Conservation (phyloP, 2,329 filamentous ascomycete species). For the Didymella arachidicola region DNA sequence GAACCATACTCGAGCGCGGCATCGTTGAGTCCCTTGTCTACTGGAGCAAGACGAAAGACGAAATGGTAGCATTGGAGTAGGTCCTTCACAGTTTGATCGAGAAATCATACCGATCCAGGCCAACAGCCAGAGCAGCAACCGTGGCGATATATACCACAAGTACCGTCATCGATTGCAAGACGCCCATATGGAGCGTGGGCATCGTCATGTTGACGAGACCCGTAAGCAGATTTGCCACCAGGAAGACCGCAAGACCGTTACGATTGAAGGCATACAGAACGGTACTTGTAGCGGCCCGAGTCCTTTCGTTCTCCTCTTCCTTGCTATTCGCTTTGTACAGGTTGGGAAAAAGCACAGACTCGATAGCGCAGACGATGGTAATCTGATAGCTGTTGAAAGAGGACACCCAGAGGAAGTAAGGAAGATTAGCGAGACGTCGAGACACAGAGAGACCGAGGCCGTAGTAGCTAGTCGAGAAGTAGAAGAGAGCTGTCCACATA, state of each 20-base stretch:
- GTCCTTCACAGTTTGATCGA: constrained; percentile 71
- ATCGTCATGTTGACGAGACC: constrained; percentile 88
- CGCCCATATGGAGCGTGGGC: constrained; percentile 76
- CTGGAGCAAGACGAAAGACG: too few relatives aligned
- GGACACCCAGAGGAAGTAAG: constrained; percentile 92
- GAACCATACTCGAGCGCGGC: too few relatives aligned
- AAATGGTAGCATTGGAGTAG: too few relatives aligned
- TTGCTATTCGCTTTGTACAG: constrained; percentile 66
- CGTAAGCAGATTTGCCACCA: constrained; percentile 88
- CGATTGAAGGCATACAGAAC: constrained; percentile 86
- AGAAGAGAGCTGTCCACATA: constrained; percentile 75
- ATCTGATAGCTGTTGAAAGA: constrained; percentile 90
- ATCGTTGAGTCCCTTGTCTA: too few relatives aligned
- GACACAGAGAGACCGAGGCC: constrained; percentile 75
- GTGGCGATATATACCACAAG: constrained; percentile 74
- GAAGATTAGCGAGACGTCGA: constrained; percentile 87
- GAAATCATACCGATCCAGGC: constrained; percentile 69
- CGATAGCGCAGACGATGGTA: constrained; percentile 77
- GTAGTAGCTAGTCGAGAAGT: constrained; percentile 72
- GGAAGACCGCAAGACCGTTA: constrained; percentile 84
- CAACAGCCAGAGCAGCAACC: constrained; percentile 72
- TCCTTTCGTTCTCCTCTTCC: constrained; percentile 68
- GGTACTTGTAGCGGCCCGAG: constrained; percentile 75
- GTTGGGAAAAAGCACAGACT: constrained; percentile 78
- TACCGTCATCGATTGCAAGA: constrained; percentile 73